These are phyloP conservation scores for Albizia julibrissin DNA, from an alignment of 306 rosid species.

Conservation along the genomic window DNA sequence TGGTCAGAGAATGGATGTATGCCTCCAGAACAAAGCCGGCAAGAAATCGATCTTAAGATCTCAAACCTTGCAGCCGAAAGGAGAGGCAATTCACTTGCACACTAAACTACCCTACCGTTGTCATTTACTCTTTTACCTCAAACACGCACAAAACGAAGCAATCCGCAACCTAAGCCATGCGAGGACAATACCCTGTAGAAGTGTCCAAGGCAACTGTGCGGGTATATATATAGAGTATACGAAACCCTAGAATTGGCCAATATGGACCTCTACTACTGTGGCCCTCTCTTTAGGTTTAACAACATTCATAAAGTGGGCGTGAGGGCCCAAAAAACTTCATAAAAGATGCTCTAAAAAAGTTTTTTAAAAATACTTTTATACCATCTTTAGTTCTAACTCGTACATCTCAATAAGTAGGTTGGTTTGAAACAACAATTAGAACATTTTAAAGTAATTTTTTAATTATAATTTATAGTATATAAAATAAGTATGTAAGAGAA, in stretches of 20 bases:
- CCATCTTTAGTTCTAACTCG: too few relatives aligned
- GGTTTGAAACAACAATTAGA: too few relatives aligned
- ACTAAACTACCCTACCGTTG: neutral
- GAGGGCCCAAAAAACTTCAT: neutral
- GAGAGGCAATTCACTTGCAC: conserved; percentile 44
- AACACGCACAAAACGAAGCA: neutral
- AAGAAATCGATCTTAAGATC: conserved; percentile 72
- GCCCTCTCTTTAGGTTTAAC: neutral
- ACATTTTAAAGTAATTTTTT: too few relatives aligned
- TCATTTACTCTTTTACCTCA: neutral
- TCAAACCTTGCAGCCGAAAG: conserved; percentile 76
- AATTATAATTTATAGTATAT: too few relatives aligned
- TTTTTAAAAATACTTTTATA: neutral
- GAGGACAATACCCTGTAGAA: neutral
- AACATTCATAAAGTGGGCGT: neutral
- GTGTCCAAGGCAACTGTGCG: neutral
- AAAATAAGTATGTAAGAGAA: too few relatives aligned
- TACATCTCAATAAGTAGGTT: too few relatives aligned
- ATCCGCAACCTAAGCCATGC: neutral
- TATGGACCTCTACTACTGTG: neutral
- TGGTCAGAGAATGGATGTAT: conserved; percentile 38
- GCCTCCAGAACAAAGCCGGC: conserved; percentile 84
- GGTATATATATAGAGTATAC: neutral
- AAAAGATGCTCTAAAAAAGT: neutral
- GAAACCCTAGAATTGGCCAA: neutral